phyloP scores from a whole-genome alignment of 2,329 filamentous ascomycete genomes.

The Gremmenia infestans region DNA sequence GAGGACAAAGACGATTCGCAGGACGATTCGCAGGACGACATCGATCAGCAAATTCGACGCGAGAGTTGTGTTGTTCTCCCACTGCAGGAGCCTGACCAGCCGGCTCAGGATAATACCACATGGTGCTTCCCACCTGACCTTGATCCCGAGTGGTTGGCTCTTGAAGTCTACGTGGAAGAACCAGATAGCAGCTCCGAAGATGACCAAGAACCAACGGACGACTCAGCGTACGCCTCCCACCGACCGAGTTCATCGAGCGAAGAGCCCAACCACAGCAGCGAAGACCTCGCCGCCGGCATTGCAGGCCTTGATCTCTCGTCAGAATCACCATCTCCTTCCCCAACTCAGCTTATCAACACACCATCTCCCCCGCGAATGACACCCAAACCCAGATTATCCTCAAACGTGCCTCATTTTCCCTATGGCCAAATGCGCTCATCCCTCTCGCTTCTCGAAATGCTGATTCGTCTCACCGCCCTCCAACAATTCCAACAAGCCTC shows the following conservation, averaged over 20 bases:
- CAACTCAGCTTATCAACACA: neutral
- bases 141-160: slow-evolving; percentile 70
- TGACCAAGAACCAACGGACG: slow-evolving; percentile 26
- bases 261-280: slow-evolving; percentile 2
- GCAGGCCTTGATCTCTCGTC: slow-evolving; percentile 22
- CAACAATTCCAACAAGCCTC: slow-evolving; percentile 72
- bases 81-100: neutral
- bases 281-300: slow-evolving; percentile 15
- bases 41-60: slow-evolving; percentile 27
- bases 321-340: slow-evolving; percentile 15
- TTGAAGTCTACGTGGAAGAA: slow-evolving; percentile 64
- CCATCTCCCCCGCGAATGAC: neutral
- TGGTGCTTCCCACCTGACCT: slow-evolving; percentile 59
- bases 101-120: slow-evolving; percentile 3
- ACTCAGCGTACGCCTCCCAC: slow-evolving; percentile 23
- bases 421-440: slow-evolving; percentile 56
- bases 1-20: slow-evolving; percentile 10
- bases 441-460: slow-evolving; percentile 66
- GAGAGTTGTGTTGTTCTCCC: slow-evolving; percentile 27
- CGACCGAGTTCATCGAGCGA: slow-evolving; percentile 18
- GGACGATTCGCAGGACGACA: slow-evolving; percentile 31
- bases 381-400: neutral
- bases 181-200: slow-evolving; percentile 47
- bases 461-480: slow-evolving; percentile 64
- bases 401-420: slow-evolving; percentile 26